phyloP scores from a whole-genome alignment of 306 rosid species.

The Quercus aquifolioides region DNA sequence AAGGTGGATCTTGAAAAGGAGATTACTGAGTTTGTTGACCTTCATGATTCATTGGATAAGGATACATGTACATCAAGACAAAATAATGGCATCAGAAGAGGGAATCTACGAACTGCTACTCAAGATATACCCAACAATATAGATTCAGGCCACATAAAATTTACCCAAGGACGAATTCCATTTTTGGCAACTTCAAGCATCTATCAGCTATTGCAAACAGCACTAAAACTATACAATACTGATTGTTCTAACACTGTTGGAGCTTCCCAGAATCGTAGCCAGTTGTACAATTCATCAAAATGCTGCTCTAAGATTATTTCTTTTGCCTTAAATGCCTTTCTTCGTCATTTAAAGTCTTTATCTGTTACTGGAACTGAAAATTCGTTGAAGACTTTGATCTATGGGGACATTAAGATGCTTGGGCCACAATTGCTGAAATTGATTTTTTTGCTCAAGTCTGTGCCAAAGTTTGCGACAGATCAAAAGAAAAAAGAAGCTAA shows the following conservation, averaged over 20 bases:
- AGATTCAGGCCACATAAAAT: constrained; percentile 25
- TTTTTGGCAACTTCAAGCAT: constrained; percentile 34
- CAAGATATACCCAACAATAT: constrained; percentile 6
- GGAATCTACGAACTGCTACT: constrained; percentile 9
- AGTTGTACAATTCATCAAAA: constrained; percentile 25
- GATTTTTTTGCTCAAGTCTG: constrained; percentile 19
- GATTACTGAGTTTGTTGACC: constrained; percentile 22
- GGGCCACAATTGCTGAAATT: constrained; percentile 32
- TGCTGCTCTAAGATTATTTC: constrained; percentile 19
- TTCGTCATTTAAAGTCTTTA: constrained; percentile 27
- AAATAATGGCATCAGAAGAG: constrained; percentile 24
- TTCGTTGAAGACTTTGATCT: constrained; percentile 29
- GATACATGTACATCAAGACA: constrained; percentile 14
- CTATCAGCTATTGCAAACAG: constrained; percentile 29
- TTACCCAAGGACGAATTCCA: constrained; percentile 21
- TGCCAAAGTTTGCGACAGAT: constrained; percentile 4
- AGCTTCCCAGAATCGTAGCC: constrained; percentile 26
- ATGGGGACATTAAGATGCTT: constrained; percentile 30
- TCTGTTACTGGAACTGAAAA: constrained; percentile 20
- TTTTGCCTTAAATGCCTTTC: constrained; percentile 25
- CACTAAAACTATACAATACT: constrained; percentile 14
- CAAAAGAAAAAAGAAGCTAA: constrained; percentile 37
- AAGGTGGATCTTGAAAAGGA: constrained; percentile 36
- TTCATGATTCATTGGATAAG: constrained; percentile 27
- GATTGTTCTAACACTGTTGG: constrained; percentile 14